A percentile compares a stretch with the other conserved stretches of the same genome.
Conservation (phyloP, 1,139 yeast genomes). For the Yarrowia galli region DNA sequence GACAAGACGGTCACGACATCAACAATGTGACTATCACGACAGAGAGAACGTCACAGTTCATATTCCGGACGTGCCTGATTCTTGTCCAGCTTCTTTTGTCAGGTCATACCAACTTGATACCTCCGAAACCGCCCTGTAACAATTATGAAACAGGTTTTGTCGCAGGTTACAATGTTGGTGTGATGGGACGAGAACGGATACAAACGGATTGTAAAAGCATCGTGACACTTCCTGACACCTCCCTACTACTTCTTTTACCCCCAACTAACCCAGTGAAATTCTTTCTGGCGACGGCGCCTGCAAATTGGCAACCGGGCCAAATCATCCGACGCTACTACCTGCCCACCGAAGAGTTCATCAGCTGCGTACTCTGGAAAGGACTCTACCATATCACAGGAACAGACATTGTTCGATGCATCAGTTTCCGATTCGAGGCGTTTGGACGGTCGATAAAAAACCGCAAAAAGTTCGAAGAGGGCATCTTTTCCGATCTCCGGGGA, state of each 20-base stretch:
- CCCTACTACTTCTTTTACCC: no score
- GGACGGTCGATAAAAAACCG: slow-evolving; percentile 85
- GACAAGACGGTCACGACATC: no score
- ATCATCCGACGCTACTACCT: slow-evolving; percentile 84
- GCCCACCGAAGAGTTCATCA: slow-evolving; percentile 86
- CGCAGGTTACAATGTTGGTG: slow-evolving; percentile 5
- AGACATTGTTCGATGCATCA: slow-evolving; percentile 90
- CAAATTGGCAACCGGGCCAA: slow-evolving; percentile 90
- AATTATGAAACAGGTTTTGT: background rate
- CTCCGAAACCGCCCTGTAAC: background rate
- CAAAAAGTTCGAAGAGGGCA: slow-evolving; percentile 96
- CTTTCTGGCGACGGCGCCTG: slow-evolving; percentile 91
- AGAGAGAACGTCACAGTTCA: no score
- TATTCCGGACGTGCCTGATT: no score
- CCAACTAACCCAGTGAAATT: slow-evolving; percentile 55
- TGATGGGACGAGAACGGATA: no score
- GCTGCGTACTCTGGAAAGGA: slow-evolving; percentile 93
- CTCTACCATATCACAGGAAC: slow-evolving; percentile 93
- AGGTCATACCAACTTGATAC: no score
- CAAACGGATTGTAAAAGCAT: no score
- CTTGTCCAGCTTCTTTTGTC: no score
- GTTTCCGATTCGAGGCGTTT: slow-evolving; percentile 87
- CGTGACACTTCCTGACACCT: no score
- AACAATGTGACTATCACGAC: no score
- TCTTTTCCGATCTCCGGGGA: slow-evolving; percentile 87